These are phyloP conservation scores for Naganishia onofrii DNA, from an alignment of 768 basidiomycete genomes.

Conservation along the genomic window DNA sequence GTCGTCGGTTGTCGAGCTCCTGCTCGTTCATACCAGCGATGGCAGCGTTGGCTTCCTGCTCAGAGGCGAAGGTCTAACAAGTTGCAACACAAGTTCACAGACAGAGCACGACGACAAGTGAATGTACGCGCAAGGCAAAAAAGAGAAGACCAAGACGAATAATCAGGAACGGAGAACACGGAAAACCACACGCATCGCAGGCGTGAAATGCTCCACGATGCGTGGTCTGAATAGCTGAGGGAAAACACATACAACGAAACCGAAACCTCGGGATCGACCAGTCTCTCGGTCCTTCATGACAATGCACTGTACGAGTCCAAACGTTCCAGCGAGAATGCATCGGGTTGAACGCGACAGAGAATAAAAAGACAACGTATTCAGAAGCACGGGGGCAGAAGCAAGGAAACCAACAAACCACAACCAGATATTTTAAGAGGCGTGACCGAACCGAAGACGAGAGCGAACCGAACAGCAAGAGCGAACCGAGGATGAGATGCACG, in stretches of 20 bases:
- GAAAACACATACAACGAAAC: constrained; percentile 68
- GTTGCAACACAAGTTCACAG: constrained; percentile 1
- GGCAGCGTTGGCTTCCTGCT: constrained; percentile 71
- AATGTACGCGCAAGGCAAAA: constrained; percentile 32
- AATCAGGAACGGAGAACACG: background rate
- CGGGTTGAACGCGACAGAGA: background rate
- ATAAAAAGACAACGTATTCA: constrained; percentile 17
- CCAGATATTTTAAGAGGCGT: background rate
- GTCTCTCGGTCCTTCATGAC: constrained; percentile 99
- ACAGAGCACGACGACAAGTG: background rate
- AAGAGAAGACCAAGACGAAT: constrained; percentile 54
- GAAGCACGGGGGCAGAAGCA: constrained; percentile 18
- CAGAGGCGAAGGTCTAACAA: constrained; percentile 50
- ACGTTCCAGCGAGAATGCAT: background rate
- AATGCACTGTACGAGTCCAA: constrained; percentile 68
- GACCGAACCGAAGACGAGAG: constrained; percentile 1
- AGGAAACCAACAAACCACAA: constrained; percentile 30
- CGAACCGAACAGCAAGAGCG: constrained; percentile 2
- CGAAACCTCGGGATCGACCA: constrained; percentile 93
- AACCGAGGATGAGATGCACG: constrained; percentile 26
- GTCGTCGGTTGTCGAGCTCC: constrained; percentile 86
- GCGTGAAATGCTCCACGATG: constrained; percentile 2
- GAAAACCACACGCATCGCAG: background rate
- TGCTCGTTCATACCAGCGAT: constrained; percentile 77
- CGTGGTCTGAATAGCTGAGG: constrained; percentile 11